Evolutionary conservation across 352 stramenopile genomes (phyloP), one percentile per base, ranked within the genome.

Genomic region (Globisporangium viniferum): DNA sequence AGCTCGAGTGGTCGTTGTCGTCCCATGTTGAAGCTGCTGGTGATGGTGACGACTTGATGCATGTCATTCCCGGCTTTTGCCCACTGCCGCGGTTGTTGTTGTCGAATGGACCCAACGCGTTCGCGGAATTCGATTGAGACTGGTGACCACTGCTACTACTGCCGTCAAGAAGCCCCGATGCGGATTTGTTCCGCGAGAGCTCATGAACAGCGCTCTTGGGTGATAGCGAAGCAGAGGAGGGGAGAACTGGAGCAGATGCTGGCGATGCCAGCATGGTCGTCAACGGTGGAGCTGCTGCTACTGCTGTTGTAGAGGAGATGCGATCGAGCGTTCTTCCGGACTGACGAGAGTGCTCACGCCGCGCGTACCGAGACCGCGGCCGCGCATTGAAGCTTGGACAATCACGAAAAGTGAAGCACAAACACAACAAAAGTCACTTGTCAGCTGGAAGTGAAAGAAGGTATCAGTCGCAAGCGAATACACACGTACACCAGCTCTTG

Each of bases 361-460:
- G 77, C 8, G 82, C 82, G 44, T 88, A 90, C 49, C 80, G 79
- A 14, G 82, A 81, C 5, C 82, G 78, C 39, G 84, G 80, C 1
- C 77, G 80, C 9, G 74, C 68, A 62, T 79, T 87, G 36, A 84
- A 66, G 1, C 75, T n/a, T 83, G 41, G 5, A 18, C n/a, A n/a
- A 7, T 35, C 7, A n/a, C 5, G 4, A n/a, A 48, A 15, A 12
- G 9, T 1, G 35, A 48, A 8, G 9, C 14, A n/a, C 41, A 48
- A 20, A 48, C 41, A 48, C 35, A 48, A 48, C 41, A 48, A 53
- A 53, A 35, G 24, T 5, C n/a, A 33, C 14, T n/a, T 14, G 35
- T 48, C 35, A 59, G 24, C 9, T 12, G 33, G 24, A 62, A 29
- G 10, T 6, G 15, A 69, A 20, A 64, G 53, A n/a, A 75, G 46